Evolutionary conservation across 768 basidiomycete species (phyloP), one percentile per base, ranked within the genome.

Genomic region (Chalciporus sphaerocephalus): DNA sequence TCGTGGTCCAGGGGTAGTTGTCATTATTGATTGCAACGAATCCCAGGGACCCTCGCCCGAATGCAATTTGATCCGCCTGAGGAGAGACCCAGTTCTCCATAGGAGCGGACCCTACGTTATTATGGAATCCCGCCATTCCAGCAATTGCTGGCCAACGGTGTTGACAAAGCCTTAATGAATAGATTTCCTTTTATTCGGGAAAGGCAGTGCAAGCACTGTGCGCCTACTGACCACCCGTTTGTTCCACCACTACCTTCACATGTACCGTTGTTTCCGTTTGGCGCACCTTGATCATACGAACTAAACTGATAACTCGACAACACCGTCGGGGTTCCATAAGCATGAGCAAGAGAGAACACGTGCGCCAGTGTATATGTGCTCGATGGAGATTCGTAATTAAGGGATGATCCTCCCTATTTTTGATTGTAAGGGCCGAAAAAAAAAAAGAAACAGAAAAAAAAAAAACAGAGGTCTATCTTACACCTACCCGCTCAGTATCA

Each of bases 11-110:
- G 0, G 64, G 53, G 5, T 68, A 67, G 47, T 82, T 78, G 4
- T 62, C 74, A 48, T 85, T 85, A 58, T 86, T 86, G 54, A 86
- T 85, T 0, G 75, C 82, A 2, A 84, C 77, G 47, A 80, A 83
- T 3, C 83, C 83, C 34, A 64, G 58, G 1, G 76, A 61, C 22
- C 79, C 83, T 52, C 84, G 65, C 5, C 79, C 79, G 53, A 85
- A 87, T 0, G 83, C 84, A 46, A 86, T 81, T 56, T 75, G 83
- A 47, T 80, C 68, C 3, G 73, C 65, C 38, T 72, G 70, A 0
- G 80, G 77, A 2, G 81, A 74, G 5, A 77, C 70, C 80, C 82
- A 85, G 53, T 81, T 70, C 2, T 63, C 74, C 5, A 86, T 51
- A 1, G 70, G 58, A 2, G 76, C 69, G 2, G 66, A 55, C 4